These are phyloP conservation scores for Straminergon stramineum DNA, from an alignment of 225 moss, liverwort and hornwort genomes.

Conservation along the genomic window DNA sequence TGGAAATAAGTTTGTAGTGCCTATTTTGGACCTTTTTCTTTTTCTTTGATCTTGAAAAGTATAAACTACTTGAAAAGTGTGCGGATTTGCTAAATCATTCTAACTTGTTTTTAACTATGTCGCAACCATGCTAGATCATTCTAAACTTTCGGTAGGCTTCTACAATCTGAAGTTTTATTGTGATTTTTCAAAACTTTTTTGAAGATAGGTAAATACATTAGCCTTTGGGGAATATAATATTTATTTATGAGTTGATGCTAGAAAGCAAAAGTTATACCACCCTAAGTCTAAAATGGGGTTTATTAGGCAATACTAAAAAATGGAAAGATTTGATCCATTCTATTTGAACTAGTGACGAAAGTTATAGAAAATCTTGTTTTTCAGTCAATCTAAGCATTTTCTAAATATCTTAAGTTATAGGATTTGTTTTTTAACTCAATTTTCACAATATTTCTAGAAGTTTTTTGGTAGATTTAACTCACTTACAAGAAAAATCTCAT, in stretches of 20 bases:
- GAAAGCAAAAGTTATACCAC: neutral
- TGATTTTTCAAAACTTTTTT: neutral
- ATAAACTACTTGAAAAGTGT: neutral
- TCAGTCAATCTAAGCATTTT: neutral
- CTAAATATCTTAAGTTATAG: neutral
- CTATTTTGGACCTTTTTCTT: neutral
- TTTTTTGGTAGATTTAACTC: fast-evolving
- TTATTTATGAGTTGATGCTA: neutral
- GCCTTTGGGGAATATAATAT: neutral
- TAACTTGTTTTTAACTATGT: neutral
- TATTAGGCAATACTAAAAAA: fast-evolving
- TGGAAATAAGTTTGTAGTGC: neutral
- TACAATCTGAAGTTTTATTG: neutral
- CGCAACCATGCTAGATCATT: neutral
- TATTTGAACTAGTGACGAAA: neutral
- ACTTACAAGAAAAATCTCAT: neutral
- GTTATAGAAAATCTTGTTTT: neutral
- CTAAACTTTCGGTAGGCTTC: neutral
- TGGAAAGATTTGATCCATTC: neutral
- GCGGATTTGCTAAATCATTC: too few species aligned
- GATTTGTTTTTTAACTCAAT: neutral
- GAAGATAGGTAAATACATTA: neutral
- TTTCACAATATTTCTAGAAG: neutral
- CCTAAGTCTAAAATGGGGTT: neutral
- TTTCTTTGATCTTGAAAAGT: neutral